Evolutionary conservation across 2,329 filamentous ascomycete genomes (phyloP), one percentile per base, ranked within the genome.

Genomic region (Xylariaceae sp.): DNA sequence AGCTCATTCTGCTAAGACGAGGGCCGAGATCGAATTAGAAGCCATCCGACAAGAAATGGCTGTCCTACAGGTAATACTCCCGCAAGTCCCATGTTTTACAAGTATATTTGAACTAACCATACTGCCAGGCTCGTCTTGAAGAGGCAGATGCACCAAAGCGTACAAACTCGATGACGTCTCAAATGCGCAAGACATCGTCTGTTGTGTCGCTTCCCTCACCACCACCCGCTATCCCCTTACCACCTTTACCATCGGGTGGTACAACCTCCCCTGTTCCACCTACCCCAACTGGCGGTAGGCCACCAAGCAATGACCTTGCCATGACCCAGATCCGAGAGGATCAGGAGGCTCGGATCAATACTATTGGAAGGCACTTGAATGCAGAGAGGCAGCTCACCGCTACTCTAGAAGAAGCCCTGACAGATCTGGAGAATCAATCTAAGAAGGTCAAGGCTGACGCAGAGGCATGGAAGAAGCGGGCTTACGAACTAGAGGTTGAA

Each of bases 311-410:
- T 73, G 92, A 96, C 68, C 83, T 88, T 36, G 80, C 78, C 48
- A 84, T 88, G 57, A 85, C 88, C 46, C 93, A 97, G 69, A 84
- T 96, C 64, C 86, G 94, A 58, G 94, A 98, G 70, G 95, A 99
- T 67, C 93, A 97, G 73, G 95, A 99, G 73, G 90, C 91, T 39
- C 92, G 93, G 62, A 96, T 99, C 71, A 88, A 90, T 58, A 96
- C 92, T 6, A 96, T 99, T 62, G 94, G 99, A 80, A 98, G 97
- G 79, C 92, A 98, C 71, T 84, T 99, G 21, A 89, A 90, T 64
- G 95, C 95, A 3, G 95, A 99, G 80, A 96, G 96, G 73, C 94
- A 98, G 74, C 87, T 99, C 57, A 99, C 94, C 0, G 89, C 91
- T 44, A 98, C 94, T 2, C 84, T 99, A 34, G 95, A 99, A 74